Evolutionary conservation across 1,139 yeast genomes (phyloP), one percentile per base, ranked within the genome.

Genomic region (Blastobotrys arbuscula): DNA sequence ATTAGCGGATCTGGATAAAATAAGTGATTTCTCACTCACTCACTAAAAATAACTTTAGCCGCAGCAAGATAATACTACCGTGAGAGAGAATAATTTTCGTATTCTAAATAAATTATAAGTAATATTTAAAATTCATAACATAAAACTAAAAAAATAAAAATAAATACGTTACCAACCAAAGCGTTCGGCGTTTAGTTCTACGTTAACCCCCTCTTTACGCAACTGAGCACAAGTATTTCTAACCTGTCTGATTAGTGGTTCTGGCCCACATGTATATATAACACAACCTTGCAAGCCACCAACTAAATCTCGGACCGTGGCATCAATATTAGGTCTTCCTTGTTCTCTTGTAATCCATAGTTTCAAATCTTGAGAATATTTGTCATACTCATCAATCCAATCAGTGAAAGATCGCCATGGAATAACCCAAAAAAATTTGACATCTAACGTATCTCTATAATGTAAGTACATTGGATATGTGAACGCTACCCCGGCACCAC

Each of bases 401-500:
- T 44, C 46, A 15, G 39, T 19, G 26, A 44, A 50, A 18, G 30
- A 26, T 9, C 45, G 34, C 34, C 41, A 26, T 1, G 64, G 64
- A 9, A 61, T 43, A 2, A 61, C 55, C 65, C 65, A 61, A 30
- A 61, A 45, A 37, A 61, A 57, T 40, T 52, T 49, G 15, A 59
- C 50, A 24, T 52, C 55, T 39, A 39, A 39, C 30, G 18, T 19
- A n/a, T 20, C 41, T 36, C 19, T 35, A 41, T 52, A 59, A 39
- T 60, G 57, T 38, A 55, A 55, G 38, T 50, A 59, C 26, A 61
- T 48, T 9, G 65, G 63, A 47, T 52, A 59, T 3, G 64, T 60
- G 43, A 58, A 61, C 4, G 65, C 65, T 5, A 61, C 60, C 3
- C 65, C 65, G 2, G 65, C 59, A 2, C 65, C 65, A 7, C 65